Evolutionary conservation across 257 asterid genomes (phyloP), one percentile per base, ranked within the genome.

Genomic region (Rauvolfia tetraphylla): DNA sequence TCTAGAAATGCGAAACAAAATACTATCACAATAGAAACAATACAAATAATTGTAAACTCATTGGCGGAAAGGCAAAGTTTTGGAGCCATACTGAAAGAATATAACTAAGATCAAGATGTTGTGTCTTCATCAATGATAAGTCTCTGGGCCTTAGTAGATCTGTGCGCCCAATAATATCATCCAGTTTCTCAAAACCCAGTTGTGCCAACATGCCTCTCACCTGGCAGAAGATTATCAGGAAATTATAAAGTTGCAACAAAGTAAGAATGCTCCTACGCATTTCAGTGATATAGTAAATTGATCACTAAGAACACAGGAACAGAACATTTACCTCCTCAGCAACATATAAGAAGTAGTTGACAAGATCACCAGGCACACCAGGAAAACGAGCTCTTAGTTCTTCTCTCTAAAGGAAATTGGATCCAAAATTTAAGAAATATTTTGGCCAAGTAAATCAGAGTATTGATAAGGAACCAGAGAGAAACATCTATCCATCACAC

Each of bases 341-440:
- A 49, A 95, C 98, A 78, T 93, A 93, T 39, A 93, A 68, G 83
- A 95, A 95, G 88, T 80, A 90, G 85, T 93, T 95, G 74, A 95
- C 99, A 76, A 95, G 99, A 86, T 95, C 99, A 68, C 91, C 97
- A 25, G 99, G 99, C 41, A 95, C 91, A 84, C 99, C 99, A 73
- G 99, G 99, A 83, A 95, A 95, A 78, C 99, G 99, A 79, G 99
- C 99, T 75, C 99, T 83, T 77, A 95, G 85, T 84, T 95, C 99
- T 87, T 95, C 99, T 78, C 98, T 90, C 99, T 95, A 88, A 76
- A 73, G 68, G 53, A 56, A 46, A 36, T 20, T 46, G 22, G 36
- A 44, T 54, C 17, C 29, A 18, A 66, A 49, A 34, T 51, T 71
- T 72, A 8, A 48, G 49, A 75, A 59, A 54, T 62, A 69, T 33